Evolutionary conservation across 2,329 filamentous ascomycete species (phyloP), one percentile per base, ranked within the genome.

Genomic region (Xylaria arbuscula): DNA sequence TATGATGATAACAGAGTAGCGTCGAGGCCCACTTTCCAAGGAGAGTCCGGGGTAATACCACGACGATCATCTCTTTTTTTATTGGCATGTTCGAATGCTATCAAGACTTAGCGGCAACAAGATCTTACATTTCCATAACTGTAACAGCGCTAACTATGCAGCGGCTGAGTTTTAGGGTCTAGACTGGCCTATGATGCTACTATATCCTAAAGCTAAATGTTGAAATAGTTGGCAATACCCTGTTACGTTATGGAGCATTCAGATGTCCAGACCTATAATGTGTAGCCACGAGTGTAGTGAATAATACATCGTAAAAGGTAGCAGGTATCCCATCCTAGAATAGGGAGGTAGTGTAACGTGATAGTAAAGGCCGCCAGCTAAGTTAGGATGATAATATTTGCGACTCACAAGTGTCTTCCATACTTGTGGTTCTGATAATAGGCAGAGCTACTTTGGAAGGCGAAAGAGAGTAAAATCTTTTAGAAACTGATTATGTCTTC

Each of bases 21-120:
- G 24, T 53, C 17, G 47, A 42, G 62, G 54, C 55, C 62, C 62
- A 59, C 62, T 58, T 58, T 53, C 15, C 38, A 2, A 22, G 10
- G 36, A 42, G 47, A 42, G 9, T n/a, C 22, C 22, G 22, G 55
- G 38, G 22, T 32, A 45, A 17, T 13, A 19, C 38, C 38, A 45
- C 15, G 22, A 57, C 22, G 15, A 55, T 47, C 13, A 47, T 2
- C n/a, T 9, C 22, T 22, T 55, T 42, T 22, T 34, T 55, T 47
- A 24, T 34, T 19, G 13, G 28, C n/a, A 19, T 24, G 48, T 56
- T 34, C 45, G 1, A 51, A 24, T 13, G 34, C n/a, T 34, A 5
- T 45, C 24, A 11, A 47, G 24, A 40, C 34, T 45, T 45, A 32
- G 48, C 22, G 28, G 22, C n/a, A 54, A 19, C 15, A 54, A n/a